Percentiles rank a stretch among this genome's conserved stretches.
phyloP scores from a whole-genome alignment of 495 filamentous ascomycete species.

The Delitschia confertaspora region DNA sequence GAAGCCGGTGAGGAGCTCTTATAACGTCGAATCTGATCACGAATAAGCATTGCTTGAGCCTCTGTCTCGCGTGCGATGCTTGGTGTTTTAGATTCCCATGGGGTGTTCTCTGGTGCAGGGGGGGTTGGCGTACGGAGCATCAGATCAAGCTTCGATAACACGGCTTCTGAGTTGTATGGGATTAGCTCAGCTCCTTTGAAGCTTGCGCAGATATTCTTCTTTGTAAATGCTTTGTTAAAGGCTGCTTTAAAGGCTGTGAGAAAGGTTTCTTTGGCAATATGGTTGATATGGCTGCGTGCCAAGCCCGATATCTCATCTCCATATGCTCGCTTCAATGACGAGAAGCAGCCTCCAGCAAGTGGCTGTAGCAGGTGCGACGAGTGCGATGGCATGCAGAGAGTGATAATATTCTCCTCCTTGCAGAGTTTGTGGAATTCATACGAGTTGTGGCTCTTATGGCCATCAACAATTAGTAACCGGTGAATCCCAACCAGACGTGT shows the following conservation, averaged over 20 bases:
- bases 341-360: conserved; percentile 25
- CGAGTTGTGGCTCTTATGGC: conserved; percentile 12
- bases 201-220: conserved; percentile 10
- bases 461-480: conserved; percentile 7
- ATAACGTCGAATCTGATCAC: conserved; percentile 1
- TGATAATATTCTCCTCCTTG: conserved; percentile 16
- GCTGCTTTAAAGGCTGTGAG: conserved; percentile 16
- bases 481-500: background rate
- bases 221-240: conserved; percentile 1
- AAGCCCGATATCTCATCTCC: conserved; percentile 8
- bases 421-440: conserved; percentile 1
- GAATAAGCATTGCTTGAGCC: conserved; percentile 9
- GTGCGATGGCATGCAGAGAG: conserved; percentile 24
- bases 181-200: conserved; percentile 22
- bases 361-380: conserved; percentile 28
- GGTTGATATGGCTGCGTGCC: conserved; percentile 5
- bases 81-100: conserved; percentile 12
- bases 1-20: conserved; percentile 4
- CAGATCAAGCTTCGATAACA: conserved; percentile 8
- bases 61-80: conserved; percentile 6
- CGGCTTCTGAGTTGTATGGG: conserved; percentile 10
- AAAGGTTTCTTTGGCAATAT: conserved; percentile 15
- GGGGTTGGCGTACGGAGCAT: background rate
- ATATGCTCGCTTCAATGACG: conserved; percentile 20
- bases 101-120: background rate